Conservation (phyloP, 352 stramenopile genomes). For the Peronosclerospora sorghi region DNA sequence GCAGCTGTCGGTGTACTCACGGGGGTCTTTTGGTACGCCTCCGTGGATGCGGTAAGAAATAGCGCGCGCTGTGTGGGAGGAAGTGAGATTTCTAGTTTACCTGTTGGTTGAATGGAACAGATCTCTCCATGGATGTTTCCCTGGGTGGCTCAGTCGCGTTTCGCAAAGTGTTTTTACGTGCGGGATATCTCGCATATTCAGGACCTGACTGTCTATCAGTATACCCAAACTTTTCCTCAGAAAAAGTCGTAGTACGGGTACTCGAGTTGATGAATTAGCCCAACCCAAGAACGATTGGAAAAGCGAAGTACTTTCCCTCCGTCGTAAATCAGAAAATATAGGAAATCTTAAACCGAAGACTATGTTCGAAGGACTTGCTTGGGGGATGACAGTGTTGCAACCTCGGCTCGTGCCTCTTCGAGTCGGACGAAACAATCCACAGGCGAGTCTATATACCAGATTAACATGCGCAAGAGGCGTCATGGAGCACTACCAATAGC, state of each 20-base stretch:
- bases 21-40: conserved; percentile 44
- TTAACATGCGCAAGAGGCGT: no score
- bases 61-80: not conserved
- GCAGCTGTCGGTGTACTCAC: conserved; percentile 30
- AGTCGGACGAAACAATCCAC: no score
- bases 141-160: conserved; percentile 23
- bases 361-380: no score
- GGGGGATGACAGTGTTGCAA: no score
- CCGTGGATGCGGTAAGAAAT: conserved; percentile 22
- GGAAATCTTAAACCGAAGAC: no score
- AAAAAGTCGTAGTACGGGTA: conserved; percentile 28
- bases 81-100: not conserved
- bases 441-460: no score
- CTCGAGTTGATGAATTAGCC: no score
- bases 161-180: conserved; percentile 57
- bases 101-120: conserved; percentile 10
- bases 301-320: no score
- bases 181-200: conserved; percentile 69
- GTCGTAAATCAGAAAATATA: no score
- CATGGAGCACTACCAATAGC: no score
- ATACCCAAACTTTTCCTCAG: conserved; percentile 16
- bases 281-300: no score
- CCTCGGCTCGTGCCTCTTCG: no score
- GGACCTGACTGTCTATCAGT: conserved; percentile 70
- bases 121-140: conserved; percentile 50